phyloP scores from a whole-genome alignment of 1,139 yeast genomes.

The Diutina scorzettiae region DNA sequence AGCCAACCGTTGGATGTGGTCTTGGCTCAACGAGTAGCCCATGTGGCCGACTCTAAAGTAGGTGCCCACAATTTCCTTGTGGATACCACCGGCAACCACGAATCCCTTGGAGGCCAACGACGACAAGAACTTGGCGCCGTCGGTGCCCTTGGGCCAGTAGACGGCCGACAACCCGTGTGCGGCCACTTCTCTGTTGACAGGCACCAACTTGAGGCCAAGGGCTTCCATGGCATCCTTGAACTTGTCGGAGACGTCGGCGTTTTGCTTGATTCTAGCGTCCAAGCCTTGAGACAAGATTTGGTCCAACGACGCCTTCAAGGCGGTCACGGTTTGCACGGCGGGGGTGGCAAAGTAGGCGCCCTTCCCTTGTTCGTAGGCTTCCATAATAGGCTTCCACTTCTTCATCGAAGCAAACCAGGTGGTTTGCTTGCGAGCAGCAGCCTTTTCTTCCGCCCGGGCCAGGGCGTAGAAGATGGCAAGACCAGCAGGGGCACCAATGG shows the following conservation, averaged over 20 bases:
- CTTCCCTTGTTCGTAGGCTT: conserved; percentile 70
- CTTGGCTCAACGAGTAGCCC: conserved; percentile 49
- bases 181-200: conserved; percentile 46
- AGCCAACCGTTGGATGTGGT: conserved; percentile 27
- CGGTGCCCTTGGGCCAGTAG: conserved; percentile 67
- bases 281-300: conserved; percentile 55
- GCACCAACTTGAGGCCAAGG: conserved; percentile 60
- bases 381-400: conserved; percentile 85
- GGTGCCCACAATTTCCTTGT: conserved; percentile 65
- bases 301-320: conserved; percentile 65
- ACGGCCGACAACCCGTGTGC: conserved; percentile 87
- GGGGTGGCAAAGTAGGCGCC: conserved; percentile 93
- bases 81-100: conserved; percentile 85
- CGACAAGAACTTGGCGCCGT: conserved; percentile 50
- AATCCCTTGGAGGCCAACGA: conserved; percentile 55
- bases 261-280: conserved; percentile 51
- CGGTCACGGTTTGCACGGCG: conserved; percentile 75
- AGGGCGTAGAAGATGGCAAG: conserved; percentile 69
- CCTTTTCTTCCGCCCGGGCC: conserved; percentile 57
- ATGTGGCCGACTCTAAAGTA: conserved; percentile 94
- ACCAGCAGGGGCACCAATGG: conserved; percentile 92
- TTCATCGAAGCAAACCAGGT: conserved; percentile 66
- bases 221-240: conserved; percentile 49
- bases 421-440: conserved; percentile 44
- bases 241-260: conserved; percentile 46